Percentiles rank a stretch among this genome's conserved stretches.
phyloP scores from a whole-genome alignment of 768 basidiomycete species.

The Russula sp. region DNA sequence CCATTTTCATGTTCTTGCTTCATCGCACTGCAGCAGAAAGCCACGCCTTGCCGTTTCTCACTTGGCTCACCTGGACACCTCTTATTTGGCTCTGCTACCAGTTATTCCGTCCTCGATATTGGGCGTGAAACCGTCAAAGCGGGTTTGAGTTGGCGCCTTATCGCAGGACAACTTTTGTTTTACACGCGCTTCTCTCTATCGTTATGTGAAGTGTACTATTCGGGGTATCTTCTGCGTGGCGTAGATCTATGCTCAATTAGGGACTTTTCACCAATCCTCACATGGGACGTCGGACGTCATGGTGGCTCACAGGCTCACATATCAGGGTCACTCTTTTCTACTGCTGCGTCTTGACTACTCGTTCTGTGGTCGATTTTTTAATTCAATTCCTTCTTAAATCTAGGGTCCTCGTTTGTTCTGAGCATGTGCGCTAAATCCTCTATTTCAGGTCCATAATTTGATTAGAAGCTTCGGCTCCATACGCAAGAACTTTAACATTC shows the following conservation, averaged over 20 bases:
- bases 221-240: background rate
- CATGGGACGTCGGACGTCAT: background rate
- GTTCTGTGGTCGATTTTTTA: background rate
- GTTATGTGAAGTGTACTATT: background rate
- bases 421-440: conserved; percentile 3
- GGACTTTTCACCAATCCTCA: background rate
- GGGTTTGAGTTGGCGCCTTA: background rate
- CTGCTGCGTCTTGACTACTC: no score
- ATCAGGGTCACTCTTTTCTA: background rate
- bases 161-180: background rate
- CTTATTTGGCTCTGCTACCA: background rate
- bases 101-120: background rate
- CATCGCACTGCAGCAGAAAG: background rate
- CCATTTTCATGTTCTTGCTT: conserved; percentile 10
- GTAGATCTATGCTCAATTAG: background rate
- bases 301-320: background rate
- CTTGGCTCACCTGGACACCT: background rate
- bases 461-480: conserved; percentile 64
- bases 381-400: background rate
- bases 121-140: background rate
- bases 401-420: background rate
- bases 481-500: conserved; percentile 58
- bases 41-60: background rate
- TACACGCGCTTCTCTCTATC: background rate
- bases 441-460: conserved; percentile 36